Percentiles rank a stretch among this genome's conserved stretches.
Evolutionary conservation across 495 filamentous ascomycete species (phyloP).

Genomic region (Neurospora tetrasperma): DNA sequence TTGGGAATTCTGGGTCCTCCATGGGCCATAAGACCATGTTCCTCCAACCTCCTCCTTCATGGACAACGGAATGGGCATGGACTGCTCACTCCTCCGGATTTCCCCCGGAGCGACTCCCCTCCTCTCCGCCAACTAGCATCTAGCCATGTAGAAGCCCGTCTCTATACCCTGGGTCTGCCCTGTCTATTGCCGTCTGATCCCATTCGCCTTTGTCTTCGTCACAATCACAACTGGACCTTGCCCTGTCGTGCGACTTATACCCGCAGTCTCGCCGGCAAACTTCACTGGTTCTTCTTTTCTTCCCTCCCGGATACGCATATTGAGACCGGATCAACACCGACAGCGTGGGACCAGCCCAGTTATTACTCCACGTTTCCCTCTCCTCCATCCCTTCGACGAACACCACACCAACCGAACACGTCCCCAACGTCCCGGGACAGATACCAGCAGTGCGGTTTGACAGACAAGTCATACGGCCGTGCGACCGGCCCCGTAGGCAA

Average conservation of each 20-base stretch:
- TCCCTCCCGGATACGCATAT: not conserved
- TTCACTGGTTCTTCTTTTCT: not conserved
- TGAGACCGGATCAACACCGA: not conserved
- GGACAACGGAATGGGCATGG: not conserved
- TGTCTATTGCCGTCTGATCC: not conserved
- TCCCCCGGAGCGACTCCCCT: not conserved
- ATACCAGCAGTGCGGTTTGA: constrained; percentile 14
- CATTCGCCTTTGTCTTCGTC: not conserved
- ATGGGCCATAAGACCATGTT: not conserved
- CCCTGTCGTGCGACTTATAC: not conserved
- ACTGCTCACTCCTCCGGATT: not conserved
- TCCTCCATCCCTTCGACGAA: not conserved
- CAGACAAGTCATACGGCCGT: constrained; percentile 5
- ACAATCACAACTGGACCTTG: not conserved
- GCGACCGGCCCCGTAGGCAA: not conserved
- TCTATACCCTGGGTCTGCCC: not conserved
- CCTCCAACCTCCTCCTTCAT: not conserved
- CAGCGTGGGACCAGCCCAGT: not conserved
- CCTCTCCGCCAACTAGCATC: not conserved
- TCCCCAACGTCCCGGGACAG: not conserved
- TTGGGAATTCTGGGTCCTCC: not conserved
- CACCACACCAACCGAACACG: not conserved
- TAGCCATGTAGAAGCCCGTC: not conserved
- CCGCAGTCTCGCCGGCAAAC: not conserved
- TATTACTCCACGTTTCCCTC: not conserved